phyloP scores from a whole-genome alignment of 768 basidiomycete species.

The Macrocybe gigantea region DNA sequence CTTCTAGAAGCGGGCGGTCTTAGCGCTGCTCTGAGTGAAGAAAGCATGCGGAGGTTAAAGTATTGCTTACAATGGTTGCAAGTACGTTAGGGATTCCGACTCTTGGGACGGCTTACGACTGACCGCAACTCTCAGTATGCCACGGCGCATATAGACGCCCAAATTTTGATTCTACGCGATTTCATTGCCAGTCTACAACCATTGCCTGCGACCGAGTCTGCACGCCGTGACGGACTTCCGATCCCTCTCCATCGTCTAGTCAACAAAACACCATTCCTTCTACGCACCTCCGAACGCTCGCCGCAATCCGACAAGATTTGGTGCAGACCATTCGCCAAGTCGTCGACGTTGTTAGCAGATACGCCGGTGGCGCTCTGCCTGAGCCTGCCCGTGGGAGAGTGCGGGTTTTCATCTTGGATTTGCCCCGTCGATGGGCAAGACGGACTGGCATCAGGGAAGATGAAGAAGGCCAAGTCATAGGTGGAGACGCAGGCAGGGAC shows the following conservation, averaged over 20 bases:
- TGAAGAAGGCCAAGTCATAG: background rate
- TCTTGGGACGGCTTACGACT: background rate
- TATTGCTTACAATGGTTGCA: conserved; percentile 89
- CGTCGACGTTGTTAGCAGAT: conserved; percentile 80
- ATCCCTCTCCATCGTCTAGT: too few relatives aligned
- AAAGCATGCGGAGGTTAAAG: conserved; percentile 79
- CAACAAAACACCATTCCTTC: conserved; percentile 28
- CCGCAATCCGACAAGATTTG: conserved; percentile 71
- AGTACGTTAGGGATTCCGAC: conserved; percentile 33
- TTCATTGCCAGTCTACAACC: conserved; percentile 73
- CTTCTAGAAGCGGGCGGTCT: conserved; percentile 84
- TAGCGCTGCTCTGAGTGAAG: conserved; percentile 84
- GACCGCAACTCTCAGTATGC: conserved; percentile 54
- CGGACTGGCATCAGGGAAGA: conserved; percentile 15
- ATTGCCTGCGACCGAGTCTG: conserved; percentile 24
- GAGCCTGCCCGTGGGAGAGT: conserved; percentile 77
- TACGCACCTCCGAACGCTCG: conserved; percentile 60
- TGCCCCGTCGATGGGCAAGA: conserved; percentile 79
- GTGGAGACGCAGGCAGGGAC: conserved; percentile 7
- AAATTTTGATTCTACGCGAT: conserved; percentile 77
- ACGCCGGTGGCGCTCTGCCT: conserved; percentile 81
- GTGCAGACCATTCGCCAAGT: conserved; percentile 88
- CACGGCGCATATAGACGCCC: conserved; percentile 80
- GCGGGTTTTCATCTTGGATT: conserved; percentile 66
- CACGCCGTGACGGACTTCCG: conserved; percentile 10